Evolutionary conservation across 495 filamentous ascomycete species (phyloP).

Genomic region (Xeromyces bisporus): DNA sequence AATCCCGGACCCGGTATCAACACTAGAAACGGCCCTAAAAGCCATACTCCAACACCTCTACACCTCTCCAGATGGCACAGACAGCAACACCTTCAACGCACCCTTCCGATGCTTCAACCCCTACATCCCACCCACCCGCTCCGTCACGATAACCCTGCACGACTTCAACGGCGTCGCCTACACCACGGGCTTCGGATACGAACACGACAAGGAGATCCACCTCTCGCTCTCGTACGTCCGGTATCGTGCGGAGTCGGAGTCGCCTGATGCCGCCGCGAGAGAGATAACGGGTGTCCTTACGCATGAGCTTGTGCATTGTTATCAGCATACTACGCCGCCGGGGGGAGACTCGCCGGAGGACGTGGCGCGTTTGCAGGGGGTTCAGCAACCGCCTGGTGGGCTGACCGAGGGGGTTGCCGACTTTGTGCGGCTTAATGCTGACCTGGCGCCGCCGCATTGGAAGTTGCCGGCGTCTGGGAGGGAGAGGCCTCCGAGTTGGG

Average conservation of each 20-base stretch:
- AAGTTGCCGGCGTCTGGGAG: slow-evolving; percentile 33
- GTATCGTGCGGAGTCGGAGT: slow-evolving; percentile 17
- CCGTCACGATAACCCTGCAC: slow-evolving; percentile 74
- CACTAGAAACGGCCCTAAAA: slow-evolving; percentile 42
- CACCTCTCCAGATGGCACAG: slow-evolving; percentile 17
- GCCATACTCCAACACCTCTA: slow-evolving; percentile 52
- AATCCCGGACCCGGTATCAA: slow-evolving; percentile 36
- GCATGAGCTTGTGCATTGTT: slow-evolving; percentile 94
- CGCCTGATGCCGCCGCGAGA: too few species aligned
- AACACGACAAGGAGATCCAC: slow-evolving; percentile 91
- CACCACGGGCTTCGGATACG: slow-evolving; percentile 67
- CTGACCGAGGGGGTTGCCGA: slow-evolving; percentile 89
- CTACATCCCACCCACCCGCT: slow-evolving; percentile 41
- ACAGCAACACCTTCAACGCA: slow-evolving; percentile 12
- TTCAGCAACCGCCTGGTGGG: slow-evolving; percentile 43
- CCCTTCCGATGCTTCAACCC: slow-evolving; percentile 16
- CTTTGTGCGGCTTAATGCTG: slow-evolving; percentile 67
- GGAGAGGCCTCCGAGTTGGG: slow-evolving; percentile 45
- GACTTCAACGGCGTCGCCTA: slow-evolving; percentile 74
- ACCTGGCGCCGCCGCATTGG: slow-evolving; percentile 75
- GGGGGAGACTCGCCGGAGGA: slow-evolving; percentile 14
- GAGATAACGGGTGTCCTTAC: slow-evolving; percentile 75
- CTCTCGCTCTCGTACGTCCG: slow-evolving; percentile 63
- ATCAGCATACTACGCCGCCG: slow-evolving; percentile 57
- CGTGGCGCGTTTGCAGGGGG: not conserved